Evolutionary conservation across 441 rosid species (phyloP).

Genomic region (Daphne laureola): DNA sequence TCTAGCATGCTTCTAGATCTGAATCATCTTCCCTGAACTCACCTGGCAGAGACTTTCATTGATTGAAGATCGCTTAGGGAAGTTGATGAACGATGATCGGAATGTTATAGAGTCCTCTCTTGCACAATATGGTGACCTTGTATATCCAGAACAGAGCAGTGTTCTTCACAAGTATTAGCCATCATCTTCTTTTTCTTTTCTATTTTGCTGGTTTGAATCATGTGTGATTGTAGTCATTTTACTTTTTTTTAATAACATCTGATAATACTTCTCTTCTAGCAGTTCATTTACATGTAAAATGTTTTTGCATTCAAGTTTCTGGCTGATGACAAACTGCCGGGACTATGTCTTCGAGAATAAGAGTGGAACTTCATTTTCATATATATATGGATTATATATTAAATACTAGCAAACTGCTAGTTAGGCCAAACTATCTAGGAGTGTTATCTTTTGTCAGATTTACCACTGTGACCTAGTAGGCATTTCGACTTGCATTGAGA

Average conservation of each 20-base stretch:
- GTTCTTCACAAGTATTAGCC: conserved; percentile 46
- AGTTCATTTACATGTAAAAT: background rate
- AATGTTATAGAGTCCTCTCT: conserved; percentile 62
- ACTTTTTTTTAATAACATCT: too few species aligned
- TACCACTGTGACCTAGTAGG: too few species aligned
- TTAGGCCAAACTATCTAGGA: too few species aligned
- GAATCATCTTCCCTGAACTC: conserved; percentile 10
- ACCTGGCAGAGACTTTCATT: conserved; percentile 53
- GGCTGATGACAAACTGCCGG: background rate
- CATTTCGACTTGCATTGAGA: too few species aligned
- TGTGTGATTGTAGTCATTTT: too few species aligned
- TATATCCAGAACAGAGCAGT: conserved; percentile 60
- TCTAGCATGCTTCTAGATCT: conserved; percentile 8
- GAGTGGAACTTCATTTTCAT: background rate
- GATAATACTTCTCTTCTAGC: too few species aligned
- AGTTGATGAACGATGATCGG: conserved; percentile 75
- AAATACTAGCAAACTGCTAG: too few species aligned
- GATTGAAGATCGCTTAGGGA: conserved; percentile 79
- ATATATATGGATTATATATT: background rate
- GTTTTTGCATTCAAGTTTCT: background rate
- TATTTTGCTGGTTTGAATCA: too few species aligned
- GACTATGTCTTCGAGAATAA: too few species aligned
- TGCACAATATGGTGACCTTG: conserved; percentile 83
- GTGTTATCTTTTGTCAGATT: too few species aligned
- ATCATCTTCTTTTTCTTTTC: conserved; percentile 1